Base-by-base conservation (phyloP, 768 basidiomycete species). In the Strobilomyces dryophilus region DNA sequence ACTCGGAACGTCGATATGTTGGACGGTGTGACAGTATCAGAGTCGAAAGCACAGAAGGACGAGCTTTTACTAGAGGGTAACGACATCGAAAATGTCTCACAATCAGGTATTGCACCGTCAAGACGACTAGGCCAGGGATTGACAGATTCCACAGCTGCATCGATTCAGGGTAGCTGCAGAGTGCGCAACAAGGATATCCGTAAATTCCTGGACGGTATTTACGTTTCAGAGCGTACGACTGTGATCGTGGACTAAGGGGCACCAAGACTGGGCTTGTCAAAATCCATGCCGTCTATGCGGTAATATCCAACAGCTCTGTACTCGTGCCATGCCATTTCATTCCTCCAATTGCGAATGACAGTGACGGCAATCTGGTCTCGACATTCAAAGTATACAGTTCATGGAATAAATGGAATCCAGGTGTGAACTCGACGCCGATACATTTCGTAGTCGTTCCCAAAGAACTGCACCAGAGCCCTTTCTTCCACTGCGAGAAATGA, bases 161-260 rank as follows among this genome's bases (percentile, higher is more conserved):
- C 91, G 39, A 98, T 99, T 70, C 97, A 98, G 71, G 95, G 95
- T 62, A 79, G 88, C 56, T 97, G 93, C 79, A 84, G 87, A 62
- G 97, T 99, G 67, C 89, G 92, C 74, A 97, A 98, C 87, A 99
- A 99, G 80, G 95, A 95, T 80, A 98, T 98, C 76, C 92, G 95
- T 66, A 97, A 98, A 80, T 97, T 98, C 81, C 79, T 97, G 71
- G 92, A 95, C 69, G 89, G 92, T 71, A 83, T 94, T 75, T 93
- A 93, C 64, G 91, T 93, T 56, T 93, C 92, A 35, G 87, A 88
- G 65, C 86, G 82, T 76, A 81, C 82, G 54, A 85, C 85, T 14
- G 62, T 74, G 45, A 56, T 70, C 53, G 82, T 81, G 24, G 73
- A 82, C 48, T 79, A 67, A 53, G 47, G 14, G 50, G 40, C 35